Base-by-base conservation (phyloP, 2,329 filamentous ascomycete genomes). In the Diatrype stigma region DNA sequence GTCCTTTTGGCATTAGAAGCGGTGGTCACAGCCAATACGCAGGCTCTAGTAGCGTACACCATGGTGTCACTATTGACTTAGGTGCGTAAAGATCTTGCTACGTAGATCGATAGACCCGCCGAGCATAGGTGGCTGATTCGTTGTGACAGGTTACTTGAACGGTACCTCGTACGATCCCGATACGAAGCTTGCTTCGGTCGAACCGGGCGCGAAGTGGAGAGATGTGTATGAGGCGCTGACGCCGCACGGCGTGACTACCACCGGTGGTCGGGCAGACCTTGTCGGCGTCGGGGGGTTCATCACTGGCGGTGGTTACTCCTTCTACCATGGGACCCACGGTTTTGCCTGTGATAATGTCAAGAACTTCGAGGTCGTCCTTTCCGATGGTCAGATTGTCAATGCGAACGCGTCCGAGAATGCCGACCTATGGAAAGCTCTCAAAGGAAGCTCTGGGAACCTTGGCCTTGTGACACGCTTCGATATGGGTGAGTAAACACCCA, bases 361-460 rank as follows among this genome's bases (percentile, higher is more conserved):
- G 6, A 66, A 66, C 45, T 73, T 62, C 47, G 66, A 75, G 52
- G 65, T 77, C 23, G 73, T 78, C 3, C 66, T 75, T 2, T 69
- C 70, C 1, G 61, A 68, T 50, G 73, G 74, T 2, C 40, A 51
- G 6, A 65, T 77, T 45, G 59, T 75, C 23, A 66, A 67, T 8
- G 73, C 68, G 11, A 72, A 67, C 44, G 54, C 53, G 2, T 47
- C 58, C 1, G 48, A 62, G 14, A 64, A 73, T 47, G n/a, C 59
- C 0, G 71, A 75, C 47, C 63, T 76, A 3, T 75, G 62, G 56
- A 66, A 62, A 51, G 73, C 72, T 2, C 59, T 74, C 3, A 67
- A 70, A 38, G 73, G 72, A 10, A 72, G 73, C n/a, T 63, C 66
- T n/a, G 67, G 63, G 50, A 76, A 74, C 52, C 69, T 72, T 38